Evolutionary conservation across 2,329 filamentous ascomycete species (phyloP).

Genomic region (Orbilia oligospora): DNA sequence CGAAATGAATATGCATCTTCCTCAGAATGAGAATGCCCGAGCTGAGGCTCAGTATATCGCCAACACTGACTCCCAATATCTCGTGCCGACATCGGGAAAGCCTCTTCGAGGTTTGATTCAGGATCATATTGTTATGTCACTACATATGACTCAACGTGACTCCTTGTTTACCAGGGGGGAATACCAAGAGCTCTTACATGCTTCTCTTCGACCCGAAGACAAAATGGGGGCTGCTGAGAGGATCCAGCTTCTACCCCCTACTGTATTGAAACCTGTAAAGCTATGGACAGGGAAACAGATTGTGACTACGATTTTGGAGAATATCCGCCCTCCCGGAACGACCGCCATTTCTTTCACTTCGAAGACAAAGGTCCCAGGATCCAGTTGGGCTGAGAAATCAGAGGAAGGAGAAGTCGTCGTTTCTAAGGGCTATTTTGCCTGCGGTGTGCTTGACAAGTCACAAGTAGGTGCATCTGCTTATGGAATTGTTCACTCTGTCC

Average conservation of each 20-base stretch:
- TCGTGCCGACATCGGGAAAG: constrained; percentile 93
- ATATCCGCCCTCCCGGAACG: constrained; percentile 85
- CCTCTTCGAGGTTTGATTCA: constrained; percentile 96
- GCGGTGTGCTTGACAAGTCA: constrained; percentile 93
- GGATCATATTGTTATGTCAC: constrained; percentile 96
- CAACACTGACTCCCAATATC: constrained; percentile 96
- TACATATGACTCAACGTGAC: constrained; percentile 90
- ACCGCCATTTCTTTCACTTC: constrained; percentile 70
- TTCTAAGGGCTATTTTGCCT: constrained; percentile 87
- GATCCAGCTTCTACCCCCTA: constrained; percentile 84
- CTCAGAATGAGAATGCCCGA: constrained; percentile 93
- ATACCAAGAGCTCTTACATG: constrained; percentile 95
- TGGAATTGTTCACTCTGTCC: constrained; percentile 90
- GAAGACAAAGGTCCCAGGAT: constrained; percentile 82
- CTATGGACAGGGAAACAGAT: constrained; percentile 98
- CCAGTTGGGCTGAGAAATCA: constrained; percentile 81
- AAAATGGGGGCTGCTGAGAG: constrained; percentile 71
- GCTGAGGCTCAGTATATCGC: constrained; percentile 94
- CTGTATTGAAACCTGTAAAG: constrained; percentile 82
- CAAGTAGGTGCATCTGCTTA: constrained; percentile 90
- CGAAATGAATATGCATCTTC: constrained; percentile 99
- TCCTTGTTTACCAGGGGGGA: constrained; percentile 89
- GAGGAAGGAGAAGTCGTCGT: constrained; percentile 88
- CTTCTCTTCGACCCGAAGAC: constrained; percentile 83
- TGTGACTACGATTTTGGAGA: constrained; percentile 91